Base-by-base conservation (phyloP, 1,139 yeast species). In the Kurtzmaniella natalensis region DNA sequence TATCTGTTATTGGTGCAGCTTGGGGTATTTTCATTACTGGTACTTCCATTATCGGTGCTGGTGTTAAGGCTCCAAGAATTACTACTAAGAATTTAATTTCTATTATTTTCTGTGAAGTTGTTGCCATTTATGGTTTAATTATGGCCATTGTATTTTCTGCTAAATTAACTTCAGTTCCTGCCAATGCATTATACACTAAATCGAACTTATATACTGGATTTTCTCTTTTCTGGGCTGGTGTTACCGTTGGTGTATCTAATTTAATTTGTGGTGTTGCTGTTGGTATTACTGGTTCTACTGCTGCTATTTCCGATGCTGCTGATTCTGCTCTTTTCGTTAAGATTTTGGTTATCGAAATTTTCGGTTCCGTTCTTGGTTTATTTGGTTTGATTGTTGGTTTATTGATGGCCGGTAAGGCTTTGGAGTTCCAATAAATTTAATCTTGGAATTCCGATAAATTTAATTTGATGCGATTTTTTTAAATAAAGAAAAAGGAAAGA, bases 1-100 rank as follows among this genome's bases (percentile, higher is more conserved):
- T 94, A 41, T 81, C 94, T 36, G 97, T 94, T 14, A 83, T 89
- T 31, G 99, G 98, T 29, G 98, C 98, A 14, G 98, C 98, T 9
- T 92, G 98, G 97, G 99, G 99, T 44, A 94, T 94, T 46, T 94
- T 92, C 59, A 77, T 94, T 42, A 92, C 97, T 1, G 99, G 99
- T 27, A 73, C 96, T 1, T 80, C 96, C 27, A 86, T 94, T 47
- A 65, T 94, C 41, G 99, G 99, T 47, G 98, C 98, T 4, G 98
- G 98, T 65, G 96, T 94, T 41, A 86, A 86, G 59, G 92, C 95
- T 4, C 98, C 98, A 32, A 72, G 97, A 57, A 94, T 94, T 57
- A 89, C 97, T 31, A 94, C 99, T 41, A 94, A 94, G 71, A 92
- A 92, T 61, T 76, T 94, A 58, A 94, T 94, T 42, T 83, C 95